These are phyloP conservation scores for Phialocephala subalpina DNA, from an alignment of 2,329 filamentous ascomycete genomes.

Conservation along the genomic window DNA sequence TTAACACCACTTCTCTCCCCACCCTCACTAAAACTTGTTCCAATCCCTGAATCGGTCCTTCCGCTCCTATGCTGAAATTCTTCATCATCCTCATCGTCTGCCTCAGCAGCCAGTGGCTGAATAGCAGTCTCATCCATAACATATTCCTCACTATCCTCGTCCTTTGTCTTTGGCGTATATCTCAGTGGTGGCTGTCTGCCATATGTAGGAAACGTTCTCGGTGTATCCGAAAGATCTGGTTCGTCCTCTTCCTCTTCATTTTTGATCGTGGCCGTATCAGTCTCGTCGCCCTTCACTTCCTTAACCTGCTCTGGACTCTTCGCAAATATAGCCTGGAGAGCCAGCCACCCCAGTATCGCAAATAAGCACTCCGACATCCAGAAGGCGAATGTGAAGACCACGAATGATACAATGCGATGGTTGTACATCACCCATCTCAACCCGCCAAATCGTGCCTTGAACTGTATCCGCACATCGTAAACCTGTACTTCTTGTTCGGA, in stretches of 20 bases:
- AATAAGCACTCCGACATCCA: slow-evolving; percentile 79
- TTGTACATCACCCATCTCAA: slow-evolving; percentile 89
- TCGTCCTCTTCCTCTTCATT: slow-evolving; percentile 40
- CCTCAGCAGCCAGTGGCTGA: slow-evolving; percentile 49
- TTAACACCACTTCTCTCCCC: slow-evolving; percentile 36
- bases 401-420: slow-evolving; percentile 74
- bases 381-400: slow-evolving; percentile 74
- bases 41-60: slow-evolving; percentile 57
- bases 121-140: slow-evolving; percentile 35
- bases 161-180: slow-evolving; percentile 44
- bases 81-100: slow-evolving; percentile 53
- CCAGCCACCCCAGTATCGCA: slow-evolving; percentile 70
- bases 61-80: slow-evolving; percentile 47
- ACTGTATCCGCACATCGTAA: slow-evolving; percentile 72
- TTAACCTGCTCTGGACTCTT: slow-evolving; percentile 29
- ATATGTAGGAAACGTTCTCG: slow-evolving; percentile 54
- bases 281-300: slow-evolving; percentile 36
- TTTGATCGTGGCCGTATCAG: slow-evolving; percentile 32
- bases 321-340: slow-evolving; percentile 44
- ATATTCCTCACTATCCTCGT: slow-evolving; percentile 38
- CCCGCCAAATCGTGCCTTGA: slow-evolving; percentile 79
- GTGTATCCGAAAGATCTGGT: slow-evolving; percentile 50
- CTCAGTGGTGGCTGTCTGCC: slow-evolving; percentile 51
- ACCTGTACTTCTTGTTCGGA: slow-evolving; percentile 73
- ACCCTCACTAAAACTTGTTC: slow-evolving; percentile 60